Base-by-base conservation (phyloP, 2,329 filamentous ascomycete species). In the Pestalotiopsis sp. region DNA sequence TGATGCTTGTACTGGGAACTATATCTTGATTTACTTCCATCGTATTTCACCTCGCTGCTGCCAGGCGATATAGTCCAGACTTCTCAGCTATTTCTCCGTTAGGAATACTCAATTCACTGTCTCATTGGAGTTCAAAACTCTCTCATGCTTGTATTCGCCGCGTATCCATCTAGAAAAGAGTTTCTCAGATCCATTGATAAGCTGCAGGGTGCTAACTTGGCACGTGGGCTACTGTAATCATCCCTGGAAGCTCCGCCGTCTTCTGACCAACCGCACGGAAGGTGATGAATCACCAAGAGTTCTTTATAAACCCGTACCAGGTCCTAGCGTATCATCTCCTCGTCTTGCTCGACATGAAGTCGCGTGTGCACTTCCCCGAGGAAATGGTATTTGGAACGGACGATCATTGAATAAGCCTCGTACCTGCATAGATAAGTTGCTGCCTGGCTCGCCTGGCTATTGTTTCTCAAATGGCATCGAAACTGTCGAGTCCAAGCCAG, bases 241-340 rank as follows among this genome's bases (percentile, higher is more conserved):
- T 62, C 59, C 59, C n/a, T 36, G 57, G 12, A 27, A 7, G 27
- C 20, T 20, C 45, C 45, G 20, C 57, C 11, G 17, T 59, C 57
- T 36, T 36, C 23, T 59, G 57, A 27, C 57, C 57, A 59, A 59
- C 23, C 11, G 23, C 12, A 36, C n/a, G 14, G 5, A 36, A 36
- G 59, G 36, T 62, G 27, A 62, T 62, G 59, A 62, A 62, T 62
- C 59, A 62, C 59, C 59, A 62, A 14, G 25, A 39, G 17, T 39
- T 60, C 59, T 36, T 52, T n/a, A 38, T 62, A 36, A 36, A 17
- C 36, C 31, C 59, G 27, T 6, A 62, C 20, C 31, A 20, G 59
- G 59, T 59, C 27, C 59, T 52, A 52, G 45, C 45, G 45, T 23
- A 52, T 52, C 45, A 52, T 17, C n/a, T 9, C 31, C 6, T 20